phyloP scores from a whole-genome alignment of 306 rosid genomes.

The Elaeagnus macrophylla region DNA sequence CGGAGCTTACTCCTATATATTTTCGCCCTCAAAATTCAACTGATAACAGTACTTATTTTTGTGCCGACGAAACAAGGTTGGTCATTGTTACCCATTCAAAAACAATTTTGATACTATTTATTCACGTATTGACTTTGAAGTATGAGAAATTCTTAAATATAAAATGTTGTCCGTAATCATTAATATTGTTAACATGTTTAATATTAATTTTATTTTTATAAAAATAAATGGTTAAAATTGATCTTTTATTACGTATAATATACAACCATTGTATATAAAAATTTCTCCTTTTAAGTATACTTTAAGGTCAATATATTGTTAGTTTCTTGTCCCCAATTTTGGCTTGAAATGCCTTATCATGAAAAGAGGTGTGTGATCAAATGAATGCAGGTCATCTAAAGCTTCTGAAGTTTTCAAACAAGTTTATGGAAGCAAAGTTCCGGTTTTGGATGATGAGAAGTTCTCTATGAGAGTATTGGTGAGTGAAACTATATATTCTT shows the following conservation, averaged over 20 bases:
- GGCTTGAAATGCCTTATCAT: neutral
- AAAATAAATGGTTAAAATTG: no score
- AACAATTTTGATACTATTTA: no score
- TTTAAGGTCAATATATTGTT: no score
- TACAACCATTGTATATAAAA: no score
- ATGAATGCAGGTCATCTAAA: constrained; percentile 56
- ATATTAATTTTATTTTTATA: no score
- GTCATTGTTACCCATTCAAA: neutral
- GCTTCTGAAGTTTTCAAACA: constrained; percentile 49
- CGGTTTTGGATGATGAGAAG: constrained; percentile 59
- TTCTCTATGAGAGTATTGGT: constrained; percentile 55
- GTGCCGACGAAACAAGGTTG: constrained; percentile 66
- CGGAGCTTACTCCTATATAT: constrained; percentile 67
- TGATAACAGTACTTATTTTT: constrained; percentile 43
- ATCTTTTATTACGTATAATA: no score
- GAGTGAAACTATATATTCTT: constrained; percentile 15
- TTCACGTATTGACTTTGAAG: no score
- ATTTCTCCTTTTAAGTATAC: no score
- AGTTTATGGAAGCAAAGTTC: constrained; percentile 53
- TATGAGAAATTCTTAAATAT: no score
- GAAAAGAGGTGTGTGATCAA: neutral
- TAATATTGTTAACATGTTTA: no score
- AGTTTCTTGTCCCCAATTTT: neutral
- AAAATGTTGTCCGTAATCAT: no score
- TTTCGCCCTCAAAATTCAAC: constrained; percentile 34